Conservation (phyloP, 176 grass and related monocot species). For the Lolium rigidum region DNA sequence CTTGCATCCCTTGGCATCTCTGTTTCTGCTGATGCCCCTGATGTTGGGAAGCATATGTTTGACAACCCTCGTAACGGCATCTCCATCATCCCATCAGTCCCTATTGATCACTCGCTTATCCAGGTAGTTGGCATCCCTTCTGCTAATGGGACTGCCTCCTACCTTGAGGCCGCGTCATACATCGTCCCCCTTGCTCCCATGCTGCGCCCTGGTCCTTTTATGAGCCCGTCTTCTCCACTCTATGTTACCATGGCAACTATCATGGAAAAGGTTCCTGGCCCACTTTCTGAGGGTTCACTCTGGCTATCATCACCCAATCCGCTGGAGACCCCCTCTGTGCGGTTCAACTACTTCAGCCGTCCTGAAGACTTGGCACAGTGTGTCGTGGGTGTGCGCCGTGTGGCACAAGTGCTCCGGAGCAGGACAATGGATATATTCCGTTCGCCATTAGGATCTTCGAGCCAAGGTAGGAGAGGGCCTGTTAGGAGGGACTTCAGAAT, state of each 20-base stretch:
- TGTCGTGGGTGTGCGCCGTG: slow-evolving; percentile 58
- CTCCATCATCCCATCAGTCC: slow-evolving; percentile 72
- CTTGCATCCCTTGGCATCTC: slow-evolving; percentile 70
- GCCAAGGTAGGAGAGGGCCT: slow-evolving; percentile 43
- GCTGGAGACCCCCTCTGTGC: slow-evolving; percentile 56
- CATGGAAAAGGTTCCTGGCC: slow-evolving; percentile 83
- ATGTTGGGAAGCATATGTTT: slow-evolving; percentile 70
- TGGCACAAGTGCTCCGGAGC: slow-evolving; percentile 64
- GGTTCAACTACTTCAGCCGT: slow-evolving; percentile 84
- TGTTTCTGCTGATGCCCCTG: slow-evolving; percentile 55
- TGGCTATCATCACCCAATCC: slow-evolving; percentile 69
- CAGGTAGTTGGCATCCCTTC: slow-evolving; percentile 86
- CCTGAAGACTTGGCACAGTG: slow-evolving; percentile 63
- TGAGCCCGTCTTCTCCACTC: slow-evolving; percentile 47
- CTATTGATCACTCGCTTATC: slow-evolving; percentile 83
- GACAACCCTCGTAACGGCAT: slow-evolving; percentile 93
- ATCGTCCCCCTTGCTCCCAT: slow-evolving; percentile 61
- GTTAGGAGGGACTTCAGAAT: slow-evolving; percentile 65
- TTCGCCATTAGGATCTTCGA: slow-evolving; percentile 10
- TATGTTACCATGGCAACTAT: slow-evolving; percentile 71
- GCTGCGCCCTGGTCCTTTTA: slow-evolving; percentile 43
- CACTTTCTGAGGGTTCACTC: slow-evolving; percentile 66
- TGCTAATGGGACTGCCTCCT: slow-evolving; percentile 51
- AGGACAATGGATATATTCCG: slow-evolving; percentile 71
- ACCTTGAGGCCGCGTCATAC: slow-evolving; percentile 83